phyloP scores from a whole-genome alignment of 768 basidiomycete genomes.

The Udeniomyces megalosporus region DNA sequence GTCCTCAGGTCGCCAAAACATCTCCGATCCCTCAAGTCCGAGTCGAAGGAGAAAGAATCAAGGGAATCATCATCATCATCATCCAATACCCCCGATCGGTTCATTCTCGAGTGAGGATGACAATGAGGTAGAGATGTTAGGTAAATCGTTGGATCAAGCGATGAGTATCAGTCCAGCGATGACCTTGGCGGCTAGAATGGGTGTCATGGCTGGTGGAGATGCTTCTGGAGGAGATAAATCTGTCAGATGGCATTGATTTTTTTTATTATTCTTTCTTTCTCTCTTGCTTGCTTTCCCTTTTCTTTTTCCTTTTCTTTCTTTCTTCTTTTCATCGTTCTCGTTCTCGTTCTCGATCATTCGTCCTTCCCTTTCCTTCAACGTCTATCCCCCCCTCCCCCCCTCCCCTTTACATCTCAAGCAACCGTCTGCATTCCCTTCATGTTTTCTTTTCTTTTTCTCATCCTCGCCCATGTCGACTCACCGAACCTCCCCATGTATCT shows the following conservation, averaged over 20 bases:
- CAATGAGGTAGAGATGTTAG: neutral
- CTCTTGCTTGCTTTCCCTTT: neutral
- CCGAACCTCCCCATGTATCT: no score
- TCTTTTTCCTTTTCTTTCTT: neutral
- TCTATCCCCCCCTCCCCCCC: no score
- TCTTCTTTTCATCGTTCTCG: neutral
- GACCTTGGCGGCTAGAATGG: constrained; percentile 4
- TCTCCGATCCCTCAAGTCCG: neutral
- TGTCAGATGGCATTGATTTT: neutral
- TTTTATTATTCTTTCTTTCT: neutral
- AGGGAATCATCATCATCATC: neutral
- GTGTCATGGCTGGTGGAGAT: constrained; percentile 2
- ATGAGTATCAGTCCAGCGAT: constrained; percentile 3
- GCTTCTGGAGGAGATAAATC: neutral
- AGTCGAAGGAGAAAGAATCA: no score
- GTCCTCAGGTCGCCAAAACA: no score
- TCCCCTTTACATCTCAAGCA: no score
- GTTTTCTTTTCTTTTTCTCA: no score
- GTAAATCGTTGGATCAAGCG: constrained; percentile 2
- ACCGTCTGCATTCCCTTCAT: no score
- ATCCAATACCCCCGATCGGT: no score
- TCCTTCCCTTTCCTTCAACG: no score
- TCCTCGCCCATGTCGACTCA: no score
- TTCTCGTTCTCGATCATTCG: no score
- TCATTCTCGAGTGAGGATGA: neutral